Percentiles rank a stretch among this genome's conserved stretches.
phyloP scores from a whole-genome alignment of 75 land plant genomes.

The Sequoia sempervirens region DNA sequence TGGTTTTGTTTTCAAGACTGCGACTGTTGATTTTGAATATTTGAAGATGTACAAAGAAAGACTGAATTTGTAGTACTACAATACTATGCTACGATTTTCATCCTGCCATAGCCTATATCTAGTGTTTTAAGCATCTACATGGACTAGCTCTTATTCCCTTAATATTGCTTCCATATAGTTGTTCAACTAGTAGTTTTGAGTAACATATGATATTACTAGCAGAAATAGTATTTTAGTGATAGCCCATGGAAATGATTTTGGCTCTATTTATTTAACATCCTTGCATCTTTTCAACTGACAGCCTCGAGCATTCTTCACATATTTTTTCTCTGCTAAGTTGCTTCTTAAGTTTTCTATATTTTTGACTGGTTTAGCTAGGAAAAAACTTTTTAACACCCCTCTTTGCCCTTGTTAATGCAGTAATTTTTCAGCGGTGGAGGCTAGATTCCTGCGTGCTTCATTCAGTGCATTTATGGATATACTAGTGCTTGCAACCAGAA shows the following conservation, averaged over 20 bases:
- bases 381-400: not conserved
- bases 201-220: not conserved
- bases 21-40: not conserved
- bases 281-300: not conserved
- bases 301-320: not conserved
- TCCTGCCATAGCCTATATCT: not conserved
- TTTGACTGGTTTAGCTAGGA: not conserved
- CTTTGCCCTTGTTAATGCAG: conserved; percentile 17
- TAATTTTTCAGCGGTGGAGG: conserved; percentile 76
- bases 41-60: not conserved
- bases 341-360: not conserved
- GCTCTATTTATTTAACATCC: not conserved
- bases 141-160: not conserved
- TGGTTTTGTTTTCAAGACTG: not conserved
- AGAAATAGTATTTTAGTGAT: not conserved
- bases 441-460: conserved; percentile 91
- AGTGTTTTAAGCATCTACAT: not conserved
- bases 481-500: conserved; percentile 61
- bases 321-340: not conserved
- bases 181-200: not conserved
- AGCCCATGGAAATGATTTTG: not conserved
- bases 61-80: not conserved
- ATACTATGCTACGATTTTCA: not conserved
- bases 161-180: not conserved
- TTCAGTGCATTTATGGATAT: conserved; percentile 81